These are phyloP conservation scores for Ettlia oleoabundans DNA, from an alignment of 139 green algal species.

Conservation along the genomic window DNA sequence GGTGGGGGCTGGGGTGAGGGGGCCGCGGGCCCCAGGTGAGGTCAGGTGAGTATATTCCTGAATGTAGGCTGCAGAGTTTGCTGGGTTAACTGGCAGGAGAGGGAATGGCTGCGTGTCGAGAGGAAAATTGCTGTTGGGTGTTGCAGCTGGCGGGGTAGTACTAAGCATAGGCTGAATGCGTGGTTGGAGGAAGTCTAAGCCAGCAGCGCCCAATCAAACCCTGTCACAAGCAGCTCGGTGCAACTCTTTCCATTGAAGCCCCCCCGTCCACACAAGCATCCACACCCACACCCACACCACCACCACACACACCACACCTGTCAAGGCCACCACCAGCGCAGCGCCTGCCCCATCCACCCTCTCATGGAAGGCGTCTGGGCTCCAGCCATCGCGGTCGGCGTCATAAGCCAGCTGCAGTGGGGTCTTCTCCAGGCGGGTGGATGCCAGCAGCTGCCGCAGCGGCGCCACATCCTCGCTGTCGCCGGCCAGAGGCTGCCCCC, in stretches of 20 bases:
- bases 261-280: no score
- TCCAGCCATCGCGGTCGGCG: slow-evolving; percentile 69
- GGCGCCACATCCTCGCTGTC: neutral
- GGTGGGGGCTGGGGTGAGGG: no score
- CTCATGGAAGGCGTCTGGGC: slow-evolving; percentile 63
- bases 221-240: no score
- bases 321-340: slow-evolving; percentile 29
- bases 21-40: neutral
- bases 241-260: no score
- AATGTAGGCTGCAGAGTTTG: neutral
- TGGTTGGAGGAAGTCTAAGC: no score
- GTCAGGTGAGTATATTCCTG: neutral
- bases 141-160: no score
- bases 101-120: no score
- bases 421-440: slow-evolving; percentile 50
- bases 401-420: slow-evolving; percentile 65
- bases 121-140: no score
- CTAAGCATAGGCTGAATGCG: no score
- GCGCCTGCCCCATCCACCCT: slow-evolving; percentile 68
- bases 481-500: neutral
- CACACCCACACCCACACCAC: no score
- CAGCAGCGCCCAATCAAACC: no score
- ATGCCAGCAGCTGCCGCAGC: neutral
- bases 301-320: neutral
- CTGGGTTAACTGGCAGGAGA: no score